Evolutionary conservation across 1,284 basidiomycete species (phyloP).

Genomic region (Nidula niveotomentosa): DNA sequence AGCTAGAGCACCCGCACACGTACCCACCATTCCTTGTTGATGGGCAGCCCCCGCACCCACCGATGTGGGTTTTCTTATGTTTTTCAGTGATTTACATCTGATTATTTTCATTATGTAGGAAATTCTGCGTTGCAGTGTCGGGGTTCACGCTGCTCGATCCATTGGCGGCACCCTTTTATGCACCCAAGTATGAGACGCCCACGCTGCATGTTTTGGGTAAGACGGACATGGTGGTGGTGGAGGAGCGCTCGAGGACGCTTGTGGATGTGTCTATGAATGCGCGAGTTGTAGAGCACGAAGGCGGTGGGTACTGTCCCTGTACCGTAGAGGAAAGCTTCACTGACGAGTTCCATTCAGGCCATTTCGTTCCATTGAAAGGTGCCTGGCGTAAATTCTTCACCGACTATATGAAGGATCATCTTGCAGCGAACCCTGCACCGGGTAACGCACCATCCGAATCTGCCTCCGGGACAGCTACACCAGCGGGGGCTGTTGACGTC

Average conservation of each 20-base stretch:
- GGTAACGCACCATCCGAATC: constrained; percentile 15
- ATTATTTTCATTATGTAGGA: constrained; percentile 31
- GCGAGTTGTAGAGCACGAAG: constrained; percentile 73
- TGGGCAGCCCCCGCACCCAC: constrained; percentile 62
- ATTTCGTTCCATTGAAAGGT: constrained; percentile 77
- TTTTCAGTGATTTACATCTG: background rate
- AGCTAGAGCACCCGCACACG: constrained; percentile 37
- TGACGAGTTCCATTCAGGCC: constrained; percentile 44
- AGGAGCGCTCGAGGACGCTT: constrained; percentile 66
- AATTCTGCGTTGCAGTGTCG: constrained; percentile 69
- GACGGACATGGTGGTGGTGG: constrained; percentile 79
- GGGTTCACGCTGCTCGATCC: constrained; percentile 63
- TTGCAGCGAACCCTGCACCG: constrained; percentile 27
- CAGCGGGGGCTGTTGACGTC: constrained; percentile 7
- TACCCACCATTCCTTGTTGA: constrained; percentile 70
- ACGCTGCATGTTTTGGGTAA: constrained; percentile 82
- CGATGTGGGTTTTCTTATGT: constrained; percentile 53
- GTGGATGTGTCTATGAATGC: constrained; percentile 56
- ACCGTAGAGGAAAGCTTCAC: background rate
- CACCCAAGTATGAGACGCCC: constrained; percentile 61
- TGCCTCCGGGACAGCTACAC: constrained; percentile 27
- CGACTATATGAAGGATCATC: constrained; percentile 35
- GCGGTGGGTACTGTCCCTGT: constrained; percentile 46
- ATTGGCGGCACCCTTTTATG: constrained; percentile 53
- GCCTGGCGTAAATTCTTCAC: constrained; percentile 73